phyloP scores from a whole-genome alignment of 176 grass and related monocot species.

The Hyparrhenia diplandra region DNA sequence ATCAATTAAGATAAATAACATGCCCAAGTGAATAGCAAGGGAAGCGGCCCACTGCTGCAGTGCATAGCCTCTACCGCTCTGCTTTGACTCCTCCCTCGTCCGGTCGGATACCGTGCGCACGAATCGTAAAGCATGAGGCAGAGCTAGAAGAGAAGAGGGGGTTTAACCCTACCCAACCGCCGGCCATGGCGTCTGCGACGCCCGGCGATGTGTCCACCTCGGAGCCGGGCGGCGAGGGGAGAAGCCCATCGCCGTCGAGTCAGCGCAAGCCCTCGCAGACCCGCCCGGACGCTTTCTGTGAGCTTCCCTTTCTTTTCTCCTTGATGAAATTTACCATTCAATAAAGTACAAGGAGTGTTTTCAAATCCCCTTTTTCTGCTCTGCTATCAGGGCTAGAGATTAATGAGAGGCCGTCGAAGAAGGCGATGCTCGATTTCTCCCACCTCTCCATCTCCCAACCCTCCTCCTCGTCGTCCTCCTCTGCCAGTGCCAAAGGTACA shows the following conservation, averaged over 20 bases:
- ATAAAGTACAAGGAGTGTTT: background rate
- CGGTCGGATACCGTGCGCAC: too few species aligned
- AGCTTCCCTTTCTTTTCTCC: background rate
- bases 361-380: background rate
- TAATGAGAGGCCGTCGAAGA: slow-evolving; percentile 75
- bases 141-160: background rate
- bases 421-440: slow-evolving; percentile 60
- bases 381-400: slow-evolving; percentile 70
- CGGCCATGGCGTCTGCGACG: slow-evolving; percentile 5
- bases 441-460: slow-evolving; percentile 55
- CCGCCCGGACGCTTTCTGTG: slow-evolving; percentile 70
- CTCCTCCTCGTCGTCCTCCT: background rate
- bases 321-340: background rate
- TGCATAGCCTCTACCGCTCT: too few species aligned
- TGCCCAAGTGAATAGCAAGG: too few species aligned
- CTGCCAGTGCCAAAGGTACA: slow-evolving; percentile 34
- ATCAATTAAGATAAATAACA: too few species aligned
- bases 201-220: background rate
- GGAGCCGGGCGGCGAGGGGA: background rate
- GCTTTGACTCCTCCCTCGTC: too few species aligned
- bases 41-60: too few species aligned
- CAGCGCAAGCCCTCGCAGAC: slow-evolving; percentile 69
- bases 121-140: background rate
- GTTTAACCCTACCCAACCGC: background rate
- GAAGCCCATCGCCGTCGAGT: slow-evolving; percentile 75